A percentile compares a stretch with the other conserved stretches of the same genome.
Conservation (phyloP, 2,329 filamentous ascomycete genomes). For the Ilyonectria destructans region DNA sequence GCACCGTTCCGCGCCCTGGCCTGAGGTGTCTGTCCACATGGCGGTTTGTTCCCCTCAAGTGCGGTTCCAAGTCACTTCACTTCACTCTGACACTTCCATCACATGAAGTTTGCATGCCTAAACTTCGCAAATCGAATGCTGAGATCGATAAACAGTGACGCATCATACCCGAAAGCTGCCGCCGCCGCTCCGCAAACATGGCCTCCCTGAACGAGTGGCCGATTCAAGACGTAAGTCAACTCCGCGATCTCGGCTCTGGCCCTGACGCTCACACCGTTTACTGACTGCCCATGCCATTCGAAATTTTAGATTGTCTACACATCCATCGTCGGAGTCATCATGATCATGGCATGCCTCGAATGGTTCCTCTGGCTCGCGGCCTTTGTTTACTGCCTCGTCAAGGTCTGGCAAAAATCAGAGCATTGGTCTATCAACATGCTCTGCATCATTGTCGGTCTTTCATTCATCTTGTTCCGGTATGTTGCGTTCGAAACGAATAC, state of each 20-base stretch:
- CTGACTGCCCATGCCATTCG: background rate
- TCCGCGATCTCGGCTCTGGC: background rate
- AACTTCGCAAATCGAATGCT: background rate
- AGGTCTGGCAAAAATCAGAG: constrained; percentile 92
- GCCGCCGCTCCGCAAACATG: constrained; percentile 54
- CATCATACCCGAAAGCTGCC: background rate
- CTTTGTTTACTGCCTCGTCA: constrained; percentile 91
- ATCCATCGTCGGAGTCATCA: constrained; percentile 83
- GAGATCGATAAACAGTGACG: background rate
- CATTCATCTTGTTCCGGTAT: constrained; percentile 85
- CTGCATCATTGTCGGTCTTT: constrained; percentile 80
- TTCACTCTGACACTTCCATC: background rate
- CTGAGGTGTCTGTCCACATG: constrained; percentile 4
- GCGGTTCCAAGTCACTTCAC: background rate
- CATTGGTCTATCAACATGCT: constrained; percentile 87
- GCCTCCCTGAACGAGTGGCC: constrained; percentile 66
- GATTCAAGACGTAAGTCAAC: constrained; percentile 58
- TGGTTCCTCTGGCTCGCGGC: constrained; percentile 97
- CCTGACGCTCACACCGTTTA: background rate
- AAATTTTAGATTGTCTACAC: constrained; percentile 84
- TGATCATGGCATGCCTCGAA: constrained; percentile 89
- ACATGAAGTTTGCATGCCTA: background rate
- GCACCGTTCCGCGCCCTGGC: background rate
- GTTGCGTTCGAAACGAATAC: constrained; percentile 36
- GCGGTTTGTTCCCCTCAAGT: constrained; percentile 2